Base-by-base conservation (phyloP, 2,329 filamentous ascomycete species). In the Byssothecium circinans region DNA sequence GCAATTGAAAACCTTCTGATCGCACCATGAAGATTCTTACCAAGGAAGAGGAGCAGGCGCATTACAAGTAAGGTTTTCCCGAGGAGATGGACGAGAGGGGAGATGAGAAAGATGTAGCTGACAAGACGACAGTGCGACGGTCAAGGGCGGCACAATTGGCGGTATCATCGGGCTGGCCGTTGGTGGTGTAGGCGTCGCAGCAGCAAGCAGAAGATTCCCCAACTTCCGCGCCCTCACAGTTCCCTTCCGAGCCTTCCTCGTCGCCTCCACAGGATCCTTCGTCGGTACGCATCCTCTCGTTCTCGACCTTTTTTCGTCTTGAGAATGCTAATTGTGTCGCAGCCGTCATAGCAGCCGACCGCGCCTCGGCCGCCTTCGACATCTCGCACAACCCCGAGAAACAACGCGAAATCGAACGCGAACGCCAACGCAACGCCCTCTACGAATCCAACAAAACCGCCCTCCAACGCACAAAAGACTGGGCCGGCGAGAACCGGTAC, bases 191-290 rank as follows among this genome's bases (percentile, higher is more conserved):
- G 89, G 85, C 64, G 86, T 95, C 19, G 53, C 82, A n/a, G 71
- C 75, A 40, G 90, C 87, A 17, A 81, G 82, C 43, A 78, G 78
- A 53, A 86, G 91, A 64, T 96, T 87, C 72, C 79, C 84, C 40
- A 84, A 84, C 61, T 89, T 97, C 78, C 85, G 89, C 58, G 75
- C 79, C 57, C 85, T 99, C 52, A 96, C 92, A 0, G 68, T 96
- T 0, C 94, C 91, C 15, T 91, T 99, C 81, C 89, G 90, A 60
- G 80, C 89, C 45, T 99, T 97, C 82, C 83, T 97, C 54, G 82
- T 94, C 56, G 87, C 88, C 36, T 95, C 90, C 8, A 71, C 84
- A 10, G 85, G 83, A 39, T 96, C 94, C 3, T 96, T 96, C 68
- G 80, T 84, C 55, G 86, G 90, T 77, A 65, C 25, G 71, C 57